These are phyloP conservation scores for Barbarea vulgaris DNA, from an alignment of 345 rosid genomes.

Conservation along the genomic window DNA sequence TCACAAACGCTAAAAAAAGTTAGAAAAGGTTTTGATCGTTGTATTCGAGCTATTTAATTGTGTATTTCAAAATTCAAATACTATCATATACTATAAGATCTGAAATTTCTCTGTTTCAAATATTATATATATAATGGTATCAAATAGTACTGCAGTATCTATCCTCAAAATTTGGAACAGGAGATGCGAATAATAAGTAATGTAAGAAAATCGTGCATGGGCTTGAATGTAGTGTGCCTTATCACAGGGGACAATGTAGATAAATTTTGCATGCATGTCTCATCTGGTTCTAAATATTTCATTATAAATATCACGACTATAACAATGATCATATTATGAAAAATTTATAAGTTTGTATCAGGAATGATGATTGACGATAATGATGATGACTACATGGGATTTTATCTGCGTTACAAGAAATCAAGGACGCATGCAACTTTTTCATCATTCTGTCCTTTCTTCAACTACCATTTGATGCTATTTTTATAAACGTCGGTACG, in stretches of 20 bases:
- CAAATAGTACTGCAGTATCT: not conserved
- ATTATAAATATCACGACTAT: conserved; percentile 18
- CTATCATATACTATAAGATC: not conserved
- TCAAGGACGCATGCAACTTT: conserved; percentile 49
- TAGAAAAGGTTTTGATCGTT: not conserved
- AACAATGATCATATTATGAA: conserved; percentile 37
- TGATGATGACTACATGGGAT: conserved; percentile 44
- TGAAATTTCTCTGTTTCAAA: not conserved
- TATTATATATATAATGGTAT: not conserved
- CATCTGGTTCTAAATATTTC: conserved; percentile 5
- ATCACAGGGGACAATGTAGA: conserved; percentile 37
- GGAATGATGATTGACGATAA: conserved; percentile 39
- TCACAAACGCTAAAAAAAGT: not conserved
- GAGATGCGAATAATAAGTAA: conserved; percentile 25
- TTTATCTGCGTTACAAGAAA: conserved; percentile 45
- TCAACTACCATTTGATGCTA: conserved; percentile 31
- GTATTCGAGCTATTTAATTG: not conserved
- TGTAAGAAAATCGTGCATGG: conserved; percentile 33
- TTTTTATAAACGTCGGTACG: not conserved
- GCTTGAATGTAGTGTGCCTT: conserved; percentile 29
- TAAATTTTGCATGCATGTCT: conserved; percentile 37
- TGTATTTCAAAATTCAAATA: not conserved
- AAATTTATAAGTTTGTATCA: conserved; percentile 15
- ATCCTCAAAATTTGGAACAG: conserved; percentile 18
- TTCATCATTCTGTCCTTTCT: conserved; percentile 47